phyloP scores from a whole-genome alignment of 495 filamentous ascomycete genomes.

The Xylaria bambusicola region DNA sequence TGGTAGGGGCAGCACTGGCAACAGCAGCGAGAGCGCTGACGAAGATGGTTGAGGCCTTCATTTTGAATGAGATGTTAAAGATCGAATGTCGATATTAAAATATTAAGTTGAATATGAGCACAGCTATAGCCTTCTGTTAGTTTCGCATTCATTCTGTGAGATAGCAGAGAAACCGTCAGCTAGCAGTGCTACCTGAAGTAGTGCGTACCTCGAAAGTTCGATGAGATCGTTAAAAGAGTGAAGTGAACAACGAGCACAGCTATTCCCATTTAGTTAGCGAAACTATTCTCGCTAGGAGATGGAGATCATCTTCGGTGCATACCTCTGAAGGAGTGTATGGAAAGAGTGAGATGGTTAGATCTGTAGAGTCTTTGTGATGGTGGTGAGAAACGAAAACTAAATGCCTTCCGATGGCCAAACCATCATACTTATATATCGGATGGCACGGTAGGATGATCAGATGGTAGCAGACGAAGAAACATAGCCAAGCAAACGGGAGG shows the following conservation, averaged over 20 bases:
- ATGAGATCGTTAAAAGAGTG: constrained; percentile 44
- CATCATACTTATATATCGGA: constrained; percentile 44
- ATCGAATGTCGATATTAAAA: constrained; percentile 36
- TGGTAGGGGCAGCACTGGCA: constrained; percentile 39
- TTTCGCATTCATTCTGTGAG: background rate
- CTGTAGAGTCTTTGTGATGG: constrained; percentile 35
- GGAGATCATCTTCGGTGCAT: constrained; percentile 19
- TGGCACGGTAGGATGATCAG: constrained; percentile 27
- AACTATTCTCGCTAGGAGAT: background rate
- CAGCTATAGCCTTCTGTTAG: constrained; percentile 40
- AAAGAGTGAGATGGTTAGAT: constrained; percentile 34
- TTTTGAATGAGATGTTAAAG: constrained; percentile 36
- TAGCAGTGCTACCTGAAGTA: background rate
- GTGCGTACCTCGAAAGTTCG: constrained; percentile 45
- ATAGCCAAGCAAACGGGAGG: constrained; percentile 42
- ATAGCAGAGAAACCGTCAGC: background rate
- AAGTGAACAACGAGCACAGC: constrained; percentile 56
- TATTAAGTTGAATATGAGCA: constrained; percentile 47
- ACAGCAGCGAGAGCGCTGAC: constrained; percentile 42
- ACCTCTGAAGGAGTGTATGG: constrained; percentile 55
- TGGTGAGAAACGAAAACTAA: constrained; percentile 41
- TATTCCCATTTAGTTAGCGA: constrained; percentile 33
- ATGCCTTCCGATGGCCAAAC: constrained; percentile 23
- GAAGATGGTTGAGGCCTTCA: constrained; percentile 48
- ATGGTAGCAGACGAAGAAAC: constrained; percentile 41